Base-by-base conservation (phyloP, 2,329 filamentous ascomycete species). In the Monosporascus sp. region DNA sequence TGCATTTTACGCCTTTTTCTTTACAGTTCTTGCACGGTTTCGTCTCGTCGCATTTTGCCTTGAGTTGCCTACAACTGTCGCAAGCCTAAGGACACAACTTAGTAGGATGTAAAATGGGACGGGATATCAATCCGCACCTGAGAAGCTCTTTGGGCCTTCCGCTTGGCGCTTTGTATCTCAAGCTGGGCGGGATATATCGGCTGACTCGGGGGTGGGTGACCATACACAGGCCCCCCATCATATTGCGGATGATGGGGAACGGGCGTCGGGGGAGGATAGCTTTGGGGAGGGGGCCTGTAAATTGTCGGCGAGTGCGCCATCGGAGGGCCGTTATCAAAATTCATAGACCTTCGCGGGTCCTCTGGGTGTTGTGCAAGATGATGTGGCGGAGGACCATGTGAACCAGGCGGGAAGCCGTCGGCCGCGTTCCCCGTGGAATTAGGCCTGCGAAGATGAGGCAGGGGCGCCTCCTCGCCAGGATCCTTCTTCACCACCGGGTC, bases 1-100 rank as follows among this genome's bases (percentile, higher is more conserved):
- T 86, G 74, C 90, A 99, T 50, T 85, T 80, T 34, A 90, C 79
- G 59, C 82, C 85, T 67, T 95, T 95, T 61, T 97, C 92, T 62
- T 87, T 88, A 69, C 94, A 99, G 63, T 86, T 90, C 66, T 90
- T 93, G 62, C 88, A 87, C 2, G 88, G 91, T 59, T 88, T 85
- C 11, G 85, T 85, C 74, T 96, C 91, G 63, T 96, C 90, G 68
- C 91, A 96, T 71, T 96, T 96, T 15, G 90, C 90, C 70, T 96
- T 96, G 39, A 93, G 80, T 55, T 88, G 82, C 54, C 91, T 85
- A 71, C 91, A 96, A 69, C 87, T 89, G 65, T 96, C 91, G 70
- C 94, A 99, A 38, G 94, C 94, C 86, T 96, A 62, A 52, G 57
- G 39, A 49, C 46, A 54, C 50, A 57, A 51, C 36, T 60, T 56